Conservation (phyloP, 1,284 basidiomycete genomes). For the Fomitopsis palustris region DNA sequence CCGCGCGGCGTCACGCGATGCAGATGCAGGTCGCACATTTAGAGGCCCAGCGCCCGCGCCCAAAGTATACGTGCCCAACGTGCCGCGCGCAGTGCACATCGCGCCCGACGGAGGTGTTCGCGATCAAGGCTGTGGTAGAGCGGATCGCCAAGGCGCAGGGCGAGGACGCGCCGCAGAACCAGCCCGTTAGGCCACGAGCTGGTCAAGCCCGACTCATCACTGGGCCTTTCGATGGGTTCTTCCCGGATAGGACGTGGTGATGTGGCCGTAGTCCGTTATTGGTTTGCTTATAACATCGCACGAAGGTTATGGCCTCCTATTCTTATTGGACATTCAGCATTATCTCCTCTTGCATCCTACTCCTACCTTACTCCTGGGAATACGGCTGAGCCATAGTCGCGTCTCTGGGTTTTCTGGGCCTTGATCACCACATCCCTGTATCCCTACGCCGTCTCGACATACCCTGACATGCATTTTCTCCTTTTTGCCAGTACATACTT, state of each 20-base stretch:
- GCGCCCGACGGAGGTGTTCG: conserved; percentile 56
- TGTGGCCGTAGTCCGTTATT: background rate
- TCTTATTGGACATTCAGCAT: background rate
- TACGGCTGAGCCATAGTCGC: background rate
- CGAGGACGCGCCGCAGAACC: conserved; percentile 39
- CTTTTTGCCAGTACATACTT: background rate
- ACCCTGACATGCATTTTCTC: background rate
- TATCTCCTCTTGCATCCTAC: background rate
- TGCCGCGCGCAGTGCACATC: conserved; percentile 49
- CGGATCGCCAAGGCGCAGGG: conserved; percentile 43
- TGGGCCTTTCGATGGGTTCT: conserved; percentile 53
- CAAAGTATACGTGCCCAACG: conserved; percentile 62
- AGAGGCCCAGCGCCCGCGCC: conserved; percentile 30
- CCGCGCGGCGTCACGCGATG: conserved; percentile 12
- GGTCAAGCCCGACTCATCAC: conserved; percentile 2
- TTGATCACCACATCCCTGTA: background rate
- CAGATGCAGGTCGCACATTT: conserved; percentile 6
- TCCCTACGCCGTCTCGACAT: background rate
- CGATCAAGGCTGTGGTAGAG: conserved; percentile 52
- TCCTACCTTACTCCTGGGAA: background rate
- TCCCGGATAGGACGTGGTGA: conserved; percentile 28
- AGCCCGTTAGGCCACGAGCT: conserved; percentile 9
- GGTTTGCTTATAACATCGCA: background rate
- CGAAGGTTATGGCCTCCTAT: background rate
- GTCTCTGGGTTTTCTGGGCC: conserved; percentile 2